Evolutionary conservation across 768 basidiomycete species (phyloP).

Genomic region (Pleurotus sapidus): DNA sequence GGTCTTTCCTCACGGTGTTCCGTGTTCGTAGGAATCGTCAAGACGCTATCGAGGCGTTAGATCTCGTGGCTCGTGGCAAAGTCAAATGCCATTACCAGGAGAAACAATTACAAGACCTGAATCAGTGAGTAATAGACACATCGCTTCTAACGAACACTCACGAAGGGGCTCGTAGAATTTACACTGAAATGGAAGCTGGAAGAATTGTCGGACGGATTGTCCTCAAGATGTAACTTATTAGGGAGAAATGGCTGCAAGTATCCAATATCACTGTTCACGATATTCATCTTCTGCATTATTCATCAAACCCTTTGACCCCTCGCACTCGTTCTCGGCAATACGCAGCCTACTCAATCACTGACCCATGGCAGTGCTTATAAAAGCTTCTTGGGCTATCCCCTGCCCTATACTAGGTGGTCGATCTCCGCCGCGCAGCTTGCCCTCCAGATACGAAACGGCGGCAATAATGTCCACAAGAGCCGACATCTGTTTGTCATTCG

Average conservation of each 20-base stretch:
- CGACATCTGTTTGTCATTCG: neutral
- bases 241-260: too few species aligned
- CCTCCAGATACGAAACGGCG: slow-evolving; percentile 1
- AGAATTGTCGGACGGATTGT: slow-evolving; percentile 30
- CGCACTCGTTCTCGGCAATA: too few species aligned
- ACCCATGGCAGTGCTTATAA: neutral
- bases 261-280: too few species aligned
- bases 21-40: slow-evolving; percentile 56
- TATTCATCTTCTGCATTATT: too few species aligned
- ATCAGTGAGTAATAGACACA: slow-evolving; percentile 34
- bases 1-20: too few species aligned
- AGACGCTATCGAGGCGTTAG: slow-evolving; percentile 76
- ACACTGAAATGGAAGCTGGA: slow-evolving; percentile 24
- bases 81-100: slow-evolving; percentile 55
- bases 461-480: neutral
- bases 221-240: slow-evolving; percentile 19
- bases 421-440: neutral
- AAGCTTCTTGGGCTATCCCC: neutral
- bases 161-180: slow-evolving; percentile 15
- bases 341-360: neutral
- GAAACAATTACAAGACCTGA: slow-evolving; percentile 46
- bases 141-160: neutral
- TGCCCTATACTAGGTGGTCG: neutral
- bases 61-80: slow-evolving; percentile 65
- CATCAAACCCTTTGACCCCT: too few species aligned